phyloP scores from a whole-genome alignment of 2,329 filamentous ascomycete species.

The Ophiognomonia clavigignenti-juglandacearum region DNA sequence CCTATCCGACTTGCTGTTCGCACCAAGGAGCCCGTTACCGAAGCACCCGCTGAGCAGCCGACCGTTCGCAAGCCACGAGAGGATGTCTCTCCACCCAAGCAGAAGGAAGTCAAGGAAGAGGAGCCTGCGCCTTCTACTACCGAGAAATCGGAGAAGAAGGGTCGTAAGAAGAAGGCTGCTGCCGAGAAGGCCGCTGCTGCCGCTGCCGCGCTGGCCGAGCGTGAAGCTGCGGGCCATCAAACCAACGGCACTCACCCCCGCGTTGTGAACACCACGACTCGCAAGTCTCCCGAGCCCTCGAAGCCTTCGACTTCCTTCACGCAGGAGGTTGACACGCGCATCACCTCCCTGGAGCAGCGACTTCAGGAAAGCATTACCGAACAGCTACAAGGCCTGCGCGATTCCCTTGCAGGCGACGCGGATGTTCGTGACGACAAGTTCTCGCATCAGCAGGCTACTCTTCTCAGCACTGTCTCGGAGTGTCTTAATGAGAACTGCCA shows the following conservation, averaged over 20 bases:
- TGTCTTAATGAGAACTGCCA: conserved; percentile 60
- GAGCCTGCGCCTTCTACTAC: conserved; percentile 32
- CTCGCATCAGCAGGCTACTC: conserved; percentile 46
- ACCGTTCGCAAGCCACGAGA: conserved; percentile 25
- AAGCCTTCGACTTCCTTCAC: conserved; percentile 26
- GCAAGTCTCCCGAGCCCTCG: conserved; percentile 28
- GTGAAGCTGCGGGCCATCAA: conserved; percentile 35
- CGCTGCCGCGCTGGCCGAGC: conserved; percentile 39
- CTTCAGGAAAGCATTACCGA: conserved; percentile 25
- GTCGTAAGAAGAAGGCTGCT: conserved; percentile 64
- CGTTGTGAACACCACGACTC: conserved; percentile 22
- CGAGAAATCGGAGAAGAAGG: conserved; percentile 60
- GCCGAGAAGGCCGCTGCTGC: conserved; percentile 31
- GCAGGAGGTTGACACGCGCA: conserved; percentile 49
- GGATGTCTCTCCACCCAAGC: conserved; percentile 30
- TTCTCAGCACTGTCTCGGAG: conserved; percentile 54
- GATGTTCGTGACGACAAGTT: conserved; percentile 47
- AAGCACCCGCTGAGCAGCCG: conserved; percentile 18
- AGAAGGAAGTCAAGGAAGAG: conserved; percentile 44
- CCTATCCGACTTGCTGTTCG: conserved; percentile 31
- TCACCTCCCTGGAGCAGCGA: conserved; percentile 47
- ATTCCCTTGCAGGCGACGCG: conserved; percentile 58
- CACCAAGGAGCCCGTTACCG: conserved; percentile 23
- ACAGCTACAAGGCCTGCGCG: conserved; percentile 9
- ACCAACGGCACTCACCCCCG: conserved; percentile 31